Base-by-base conservation (phyloP, 148 eudicot genomes). In the Silene conica region DNA sequence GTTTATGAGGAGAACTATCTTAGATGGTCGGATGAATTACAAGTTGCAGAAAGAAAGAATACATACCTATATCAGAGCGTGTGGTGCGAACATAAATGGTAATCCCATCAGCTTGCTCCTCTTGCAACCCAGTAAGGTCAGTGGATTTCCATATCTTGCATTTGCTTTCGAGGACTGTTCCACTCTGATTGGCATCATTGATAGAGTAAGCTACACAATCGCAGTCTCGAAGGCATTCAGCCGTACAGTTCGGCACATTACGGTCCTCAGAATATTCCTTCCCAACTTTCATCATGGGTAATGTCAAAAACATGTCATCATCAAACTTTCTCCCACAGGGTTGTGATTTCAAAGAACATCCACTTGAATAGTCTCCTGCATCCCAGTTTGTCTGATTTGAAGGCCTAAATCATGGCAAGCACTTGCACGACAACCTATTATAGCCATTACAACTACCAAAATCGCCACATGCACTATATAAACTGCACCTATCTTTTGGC, bases 121-220 rank as follows among this genome's bases (percentile, higher is more conserved):
- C 85, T 26, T 75, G 77, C 38, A 83, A 50, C 54, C 28, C 62
- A 54, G 72, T 56, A 55, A 78, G 67, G 9, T 63, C 21, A 43
- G 31, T 9, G 15, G 38, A 63, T 11, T 0, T 63, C 87, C 84
- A 81, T 23, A 63, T 63, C 38, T 52, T 69, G 60, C 86, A 84
- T 10, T 48, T 68, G 15, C 23, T n/a, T n/a, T n/a, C 75, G 6
- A 19, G n/a, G 64, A n/a, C 25, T 7, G 21, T 43, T 63, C 63
- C 61, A 0, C 0, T n/a, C 60, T 26, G 50, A 46, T 46, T 58
- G 18, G 31, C 41, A 46, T 0, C 38, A 54, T n/a, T 63, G 55
- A 20, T 73, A 13, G 77, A 69, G 62, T 85, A 82, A 15, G 85
- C 87, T 21, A 54, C 25, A 72, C 85, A 85, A 4, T 15, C 0